These are phyloP conservation scores for Marvania coccoides DNA, from an alignment of 139 green algal species.

Conservation along the genomic window DNA sequence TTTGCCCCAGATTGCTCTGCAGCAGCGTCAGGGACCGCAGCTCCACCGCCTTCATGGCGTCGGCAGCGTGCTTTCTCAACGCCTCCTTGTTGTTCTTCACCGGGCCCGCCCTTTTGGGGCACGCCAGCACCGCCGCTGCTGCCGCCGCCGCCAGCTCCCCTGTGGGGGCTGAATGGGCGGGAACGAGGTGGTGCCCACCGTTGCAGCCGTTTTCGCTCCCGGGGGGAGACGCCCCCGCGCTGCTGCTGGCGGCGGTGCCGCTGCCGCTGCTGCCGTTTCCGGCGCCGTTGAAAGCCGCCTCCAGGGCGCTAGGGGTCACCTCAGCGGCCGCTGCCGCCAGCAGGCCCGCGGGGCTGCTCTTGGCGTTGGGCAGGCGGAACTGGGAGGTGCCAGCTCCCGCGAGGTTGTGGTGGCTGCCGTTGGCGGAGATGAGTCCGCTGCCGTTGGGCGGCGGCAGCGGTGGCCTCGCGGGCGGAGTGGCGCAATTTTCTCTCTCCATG, in stretches of 20 bases:
- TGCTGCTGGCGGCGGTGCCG: neutral
- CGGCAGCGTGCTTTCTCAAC: conserved; percentile 21
- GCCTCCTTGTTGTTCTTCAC: conserved; percentile 19
- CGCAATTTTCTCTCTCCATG: neutral
- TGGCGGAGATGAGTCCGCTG: too few species aligned
- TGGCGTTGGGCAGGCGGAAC: neutral
- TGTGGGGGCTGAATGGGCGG: too few species aligned
- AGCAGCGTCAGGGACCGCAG: conserved; percentile 29
- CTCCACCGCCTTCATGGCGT: conserved; percentile 46
- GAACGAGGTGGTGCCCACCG: too few species aligned
- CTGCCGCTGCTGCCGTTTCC: neutral
- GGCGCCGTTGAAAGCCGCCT: neutral
- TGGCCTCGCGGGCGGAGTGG: neutral
- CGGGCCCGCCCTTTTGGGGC: too few species aligned
- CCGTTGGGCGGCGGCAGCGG: conserved; percentile 2
- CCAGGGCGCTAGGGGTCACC: neutral
- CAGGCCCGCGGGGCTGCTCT: neutral
- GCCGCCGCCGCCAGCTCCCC: too few species aligned
- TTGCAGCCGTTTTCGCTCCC: neutral
- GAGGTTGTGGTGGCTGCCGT: too few species aligned
- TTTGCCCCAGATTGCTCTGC: conserved; percentile 8
- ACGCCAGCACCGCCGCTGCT: too few species aligned
- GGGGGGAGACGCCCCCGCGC: neutral
- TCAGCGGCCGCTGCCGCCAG: neutral
- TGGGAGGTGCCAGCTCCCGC: too few species aligned